Base-by-base conservation (phyloP, 768 basidiomycete genomes). In the Kwoniella newhampshirensis region DNA sequence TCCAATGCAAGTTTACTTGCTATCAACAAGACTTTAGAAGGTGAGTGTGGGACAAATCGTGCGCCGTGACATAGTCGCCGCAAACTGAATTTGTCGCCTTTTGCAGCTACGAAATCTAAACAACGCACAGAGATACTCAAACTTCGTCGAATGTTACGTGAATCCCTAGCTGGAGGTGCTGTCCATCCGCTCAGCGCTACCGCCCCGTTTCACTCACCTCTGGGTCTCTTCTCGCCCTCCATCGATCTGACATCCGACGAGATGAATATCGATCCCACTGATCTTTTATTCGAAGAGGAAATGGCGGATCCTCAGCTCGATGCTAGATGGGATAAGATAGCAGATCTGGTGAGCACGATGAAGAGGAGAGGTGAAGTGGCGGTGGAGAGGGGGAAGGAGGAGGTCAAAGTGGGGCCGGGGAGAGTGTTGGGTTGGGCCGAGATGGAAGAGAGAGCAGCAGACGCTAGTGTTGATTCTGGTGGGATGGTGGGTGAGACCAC, bases 21-120 rank as follows among this genome's bases (percentile, higher is more conserved):
- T 25, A 70, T 75, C 52, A 75, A 75, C 42, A 60, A 62, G n/a
- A 63, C 64, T 7, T 53, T 75, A 1, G 74, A 75, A 52, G 70
- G 73, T 74, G 45, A 44, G 72, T 35, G n/a, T n/a, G n/a, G n/a
- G n/a, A n/a, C n/a, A n/a, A n/a, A n/a, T 40, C 46, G 4, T 3
- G 3, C 17, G 7, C 17, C 18, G n/a, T 17, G 9, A 18, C 5
- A 32, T 20, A 12, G 2, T 8, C 25, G 52, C 28, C 35, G 25
- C n/a, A n/a, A n/a, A n/a, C n/a, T n/a, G n/a, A n/a, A n/a, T n/a
- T n/a, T n/a, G n/a, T n/a, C n/a, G n/a, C n/a, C n/a, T 21, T 6
- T 25, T 18, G 18, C 43, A 68, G 67, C 66, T 20, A 67, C 67
- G 0, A 69, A 67, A 59, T 48, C 67, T 9, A 68, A 68, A 59